Evolutionary conservation across 495 filamentous ascomycete species (phyloP), one percentile per base, ranked within the genome.

Genomic region (Aspergillus mulundensis): DNA sequence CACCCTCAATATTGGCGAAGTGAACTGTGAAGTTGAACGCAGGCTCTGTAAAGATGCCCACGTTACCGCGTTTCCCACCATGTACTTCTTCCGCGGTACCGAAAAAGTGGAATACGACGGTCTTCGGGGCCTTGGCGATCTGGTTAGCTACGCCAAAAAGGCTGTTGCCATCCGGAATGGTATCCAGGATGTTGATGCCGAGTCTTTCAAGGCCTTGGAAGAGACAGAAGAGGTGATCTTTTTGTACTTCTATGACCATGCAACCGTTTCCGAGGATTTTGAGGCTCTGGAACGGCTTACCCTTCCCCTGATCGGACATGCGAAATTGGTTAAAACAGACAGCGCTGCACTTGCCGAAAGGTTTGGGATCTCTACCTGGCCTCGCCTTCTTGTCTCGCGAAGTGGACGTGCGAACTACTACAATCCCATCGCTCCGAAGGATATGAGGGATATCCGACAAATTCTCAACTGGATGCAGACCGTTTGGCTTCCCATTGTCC

Each of bases 401-500:
- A 91, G 97, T 68, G 90, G 90, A 8, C 84, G 88, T 11, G 86
- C 93, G 47, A 94, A 84, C 8, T 95, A 95, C 66, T 98, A 94
- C 71, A 86, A 81, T 34, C 87, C 84, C 15, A 77, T 97, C 18
- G 83, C 88, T 1, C 94, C 94, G 1, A 81, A 84, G 59, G 89
- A 95, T 53, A 96, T 96, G 88, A 84, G 94, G 43, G 91, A 97
- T 59, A 85, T 86, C 56, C 79, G 84, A 28, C 79, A 86, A 65
- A 81, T 98, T 16, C 80, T 96, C 2, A 77, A 77, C 54, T 98
- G 94, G 94, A 97, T 97, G 93, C 87, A 87, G 58, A 88, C 84
- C 18, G 90, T 95, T 20, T 98, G 95, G 95, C 80, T 96, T 30
- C 94, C 94, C n/a, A 93, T 98, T 52, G 90, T 98, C 16, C 94